Base-by-base conservation (phyloP, 164 flowering plant genomes). In the Magnolia officinalis region DNA sequence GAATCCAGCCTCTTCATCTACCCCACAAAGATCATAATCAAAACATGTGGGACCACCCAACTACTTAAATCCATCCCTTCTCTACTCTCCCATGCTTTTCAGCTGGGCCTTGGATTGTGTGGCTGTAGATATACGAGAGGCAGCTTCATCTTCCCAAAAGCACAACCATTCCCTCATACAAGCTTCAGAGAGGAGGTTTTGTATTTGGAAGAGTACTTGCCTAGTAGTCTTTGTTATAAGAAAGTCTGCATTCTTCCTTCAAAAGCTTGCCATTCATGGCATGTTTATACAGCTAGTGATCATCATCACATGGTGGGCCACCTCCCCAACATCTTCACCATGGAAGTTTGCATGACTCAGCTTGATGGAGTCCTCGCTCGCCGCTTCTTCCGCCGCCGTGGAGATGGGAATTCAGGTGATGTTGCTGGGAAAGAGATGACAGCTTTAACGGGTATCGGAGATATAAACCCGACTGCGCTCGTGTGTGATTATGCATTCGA, bases 21-120 rank as follows among this genome's bases (percentile, higher is more conserved):
- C 86, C 96, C 98, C 2, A 85, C 85, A 9, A 94, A 89, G 85
- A 85, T 96, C 75, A 85, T 96, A 66, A 90, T 96, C 89, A 96
- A 96, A 76, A 96, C 98, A 0, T 96, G 99, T 79, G 99, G 99
- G 80, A 93, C 99, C 70, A 96, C 99, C 55, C 95, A 90, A 81
- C 86, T 96, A 65, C 83, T 96, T 71, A 90, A 92, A 84, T 91
- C 99, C 23, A 80, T 96, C 81, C 92, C 85, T 63, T 90, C 88
- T 6, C 80, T 96, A 70, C 31, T 91, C 55, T 72, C 69, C 77
- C 86, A 77, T 58, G 96, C 96, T 6, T 8, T 49, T n/a, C 55
- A 80, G 19, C 77, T 96, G 24, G 89, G 90, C 55, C 88, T 90
- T 29, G 58, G 82, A 1, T 72, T 89, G 0, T 81, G 69, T 78